Base-by-base conservation (phyloP, 2,329 filamentous ascomycete species). In the Diaporthe vaccinii region DNA sequence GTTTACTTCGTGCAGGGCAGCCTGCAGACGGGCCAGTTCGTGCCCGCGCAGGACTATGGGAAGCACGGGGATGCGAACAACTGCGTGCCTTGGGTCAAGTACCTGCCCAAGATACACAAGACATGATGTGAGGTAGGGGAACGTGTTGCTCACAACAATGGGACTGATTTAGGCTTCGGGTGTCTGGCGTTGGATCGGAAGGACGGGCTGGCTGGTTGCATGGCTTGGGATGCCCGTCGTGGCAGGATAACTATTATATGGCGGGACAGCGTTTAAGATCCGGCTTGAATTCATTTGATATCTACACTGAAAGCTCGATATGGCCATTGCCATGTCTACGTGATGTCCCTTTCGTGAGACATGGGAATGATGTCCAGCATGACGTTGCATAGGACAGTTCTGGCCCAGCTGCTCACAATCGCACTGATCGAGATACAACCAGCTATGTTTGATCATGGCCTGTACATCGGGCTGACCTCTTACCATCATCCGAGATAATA, bases 1-100 rank as follows among this genome's bases (percentile, higher is more conserved):
- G 85, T 86, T 59, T 90, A 87, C 79, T 87, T 89, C 76, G 85
- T 90, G 12, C 83, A 85, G 79, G 89, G 89, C 5, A 89, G 85
- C 78, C 77, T 90, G 76, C 87, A 89, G 81, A 85, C 83, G 57
- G 87, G 87, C 59, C 80, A 84, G 73, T 89, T 89, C 76, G 83
- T 89, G 22, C 85, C 87, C 0, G 85, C 85, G 4, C 78, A 79
- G 77, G 83, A 83, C 20, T 77, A 80, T 61, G 84, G 80, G 41
- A 81, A 82, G 49, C 82, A 84, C 70, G 84, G 83, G 31, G 82
- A 85, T 31, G 81, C 82, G 7, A 82, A 84, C 7, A 86, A 86
- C 75, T 87, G 85, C 59, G 83, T 82, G 14, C 77, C 78, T 1
- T 79, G 82, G 76, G 83, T 87, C 44, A 81, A 82, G 75, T 87